Conservation (phyloP, 179 eudicot genomes). For the Drosera spatulata region DNA sequence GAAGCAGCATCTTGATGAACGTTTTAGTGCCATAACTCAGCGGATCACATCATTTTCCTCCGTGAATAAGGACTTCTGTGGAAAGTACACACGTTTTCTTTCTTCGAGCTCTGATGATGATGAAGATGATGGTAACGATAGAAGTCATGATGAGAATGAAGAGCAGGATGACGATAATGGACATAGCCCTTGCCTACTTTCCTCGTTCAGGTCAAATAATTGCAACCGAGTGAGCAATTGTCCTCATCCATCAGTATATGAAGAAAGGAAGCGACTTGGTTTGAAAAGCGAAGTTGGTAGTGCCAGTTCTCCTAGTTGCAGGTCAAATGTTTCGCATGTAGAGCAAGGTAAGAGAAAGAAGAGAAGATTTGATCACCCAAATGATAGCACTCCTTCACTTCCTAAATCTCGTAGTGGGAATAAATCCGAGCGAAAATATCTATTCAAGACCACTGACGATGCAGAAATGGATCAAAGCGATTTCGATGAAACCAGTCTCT, state of each 20-base stretch:
- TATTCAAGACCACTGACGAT: conserved; percentile 4
- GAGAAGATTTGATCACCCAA: conserved; percentile 29
- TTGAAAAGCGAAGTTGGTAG: conserved; percentile 38
- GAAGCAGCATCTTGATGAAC: conserved; percentile 61
- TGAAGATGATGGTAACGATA: conserved; percentile 18
- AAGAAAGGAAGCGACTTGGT: conserved; percentile 77
- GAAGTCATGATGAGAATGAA: conserved; percentile 14
- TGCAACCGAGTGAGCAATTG: conserved; percentile 21
- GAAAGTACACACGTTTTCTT: conserved; percentile 47
- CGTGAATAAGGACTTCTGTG: conserved; percentile 29
- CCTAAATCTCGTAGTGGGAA: conserved; percentile 16
- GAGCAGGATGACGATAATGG: conserved; percentile 6
- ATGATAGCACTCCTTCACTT: conserved; percentile 7
- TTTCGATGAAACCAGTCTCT: conserved; percentile 13
- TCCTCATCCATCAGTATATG: conserved; percentile 85
- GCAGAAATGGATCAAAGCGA: conserved; percentile 6
- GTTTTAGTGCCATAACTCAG: conserved; percentile 38
- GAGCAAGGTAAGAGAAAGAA: conserved; percentile 25
- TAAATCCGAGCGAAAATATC: conserved; percentile 4
- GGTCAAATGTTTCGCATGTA: conserved; percentile 6
- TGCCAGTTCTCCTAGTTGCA: conserved; percentile 12
- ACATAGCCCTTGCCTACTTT: conserved; percentile 15
- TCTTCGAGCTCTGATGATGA: conserved; percentile 66
- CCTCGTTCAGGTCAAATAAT: conserved; percentile 15
- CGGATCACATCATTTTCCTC: conserved; percentile 59